Evolutionary conservation across 1,284 basidiomycete species (phyloP).

Genomic region (Marasmius oreades): DNA sequence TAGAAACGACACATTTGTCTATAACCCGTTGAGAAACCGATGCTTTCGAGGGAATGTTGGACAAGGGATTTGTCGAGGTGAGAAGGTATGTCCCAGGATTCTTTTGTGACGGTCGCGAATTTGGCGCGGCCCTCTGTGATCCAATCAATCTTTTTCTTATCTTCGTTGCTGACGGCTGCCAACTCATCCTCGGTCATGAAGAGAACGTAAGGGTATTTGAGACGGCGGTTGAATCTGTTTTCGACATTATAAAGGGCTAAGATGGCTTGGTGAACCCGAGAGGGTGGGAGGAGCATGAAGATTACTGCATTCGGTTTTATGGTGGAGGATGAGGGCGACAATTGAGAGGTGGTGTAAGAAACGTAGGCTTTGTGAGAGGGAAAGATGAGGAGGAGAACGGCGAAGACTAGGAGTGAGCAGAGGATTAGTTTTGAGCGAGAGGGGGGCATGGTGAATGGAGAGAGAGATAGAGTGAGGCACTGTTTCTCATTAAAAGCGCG

Average conservation of each 20-base stretch:
- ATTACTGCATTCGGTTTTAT: slow-evolving; percentile 23
- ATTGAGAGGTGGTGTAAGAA: slow-evolving; percentile 5
- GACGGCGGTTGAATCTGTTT: slow-evolving; percentile 25
- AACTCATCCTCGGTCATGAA: slow-evolving; percentile 24
- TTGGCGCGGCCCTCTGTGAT: slow-evolving; percentile 25
- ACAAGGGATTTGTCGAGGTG: slow-evolving; percentile 20
- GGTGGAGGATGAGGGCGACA: neutral
- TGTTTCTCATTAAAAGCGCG: too few species aligned
- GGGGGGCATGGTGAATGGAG: slow-evolving; percentile 1
- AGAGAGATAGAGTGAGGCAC: neutral
- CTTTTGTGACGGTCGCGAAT: slow-evolving; percentile 18
- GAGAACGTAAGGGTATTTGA: slow-evolving; percentile 27
- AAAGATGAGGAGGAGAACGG: slow-evolving; percentile 3
- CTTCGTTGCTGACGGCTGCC: slow-evolving; percentile 19
- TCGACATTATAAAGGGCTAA: slow-evolving; percentile 26
- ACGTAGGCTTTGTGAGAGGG: slow-evolving; percentile 5
- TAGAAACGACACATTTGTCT: slow-evolving; percentile 28
- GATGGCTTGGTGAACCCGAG: slow-evolving; percentile 23
- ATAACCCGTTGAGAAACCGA: slow-evolving; percentile 26
- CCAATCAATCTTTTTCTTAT: slow-evolving; percentile 21
- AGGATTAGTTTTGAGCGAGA: slow-evolving; percentile 8
- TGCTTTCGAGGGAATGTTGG: slow-evolving; percentile 19
- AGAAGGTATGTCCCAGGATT: slow-evolving; percentile 23
- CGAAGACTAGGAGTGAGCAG: neutral
- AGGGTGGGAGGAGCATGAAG: slow-evolving; percentile 24